These are phyloP conservation scores for Cylindrotheca closterium DNA, from an alignment of 108 stramenopile species.

Conservation along the genomic window DNA sequence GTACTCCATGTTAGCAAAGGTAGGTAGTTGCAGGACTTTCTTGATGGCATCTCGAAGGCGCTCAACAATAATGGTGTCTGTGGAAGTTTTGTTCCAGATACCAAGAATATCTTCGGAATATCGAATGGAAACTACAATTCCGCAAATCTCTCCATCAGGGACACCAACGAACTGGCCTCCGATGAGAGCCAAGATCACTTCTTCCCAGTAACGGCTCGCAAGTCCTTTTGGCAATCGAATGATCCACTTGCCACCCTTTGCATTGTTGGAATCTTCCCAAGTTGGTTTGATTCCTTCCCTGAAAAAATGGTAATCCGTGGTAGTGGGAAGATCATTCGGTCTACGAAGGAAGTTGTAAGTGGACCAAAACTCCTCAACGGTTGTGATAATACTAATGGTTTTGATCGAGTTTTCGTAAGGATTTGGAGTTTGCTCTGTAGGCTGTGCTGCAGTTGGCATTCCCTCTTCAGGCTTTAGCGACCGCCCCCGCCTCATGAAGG, in stretches of 20 bases:
- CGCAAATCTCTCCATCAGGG: slow-evolving; percentile 90
- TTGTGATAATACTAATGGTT: slow-evolving; percentile 75
- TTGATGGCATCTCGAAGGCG: slow-evolving; percentile 85
- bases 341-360: slow-evolving; percentile 88
- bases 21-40: slow-evolving; percentile 78
- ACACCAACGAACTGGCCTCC: slow-evolving; percentile 88
- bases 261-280: slow-evolving; percentile 94
- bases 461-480: slow-evolving; percentile 23
- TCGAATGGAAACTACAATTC: slow-evolving; percentile 89
- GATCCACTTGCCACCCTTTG: slow-evolving; percentile 94
- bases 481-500: slow-evolving; percentile 78
- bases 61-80: slow-evolving; percentile 69
- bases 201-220: slow-evolving; percentile 91
- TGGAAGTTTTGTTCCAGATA: slow-evolving; percentile 88
- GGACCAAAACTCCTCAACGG: slow-evolving; percentile 93
- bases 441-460: slow-evolving; percentile 26
- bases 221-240: slow-evolving; percentile 86
- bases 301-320: slow-evolving; percentile 94
- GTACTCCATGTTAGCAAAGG: slow-evolving; percentile 78
- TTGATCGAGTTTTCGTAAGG: slow-evolving; percentile 88
- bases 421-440: slow-evolving; percentile 23
- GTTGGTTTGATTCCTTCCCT: slow-evolving; percentile 94
- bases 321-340: slow-evolving; percentile 76
- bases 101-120: slow-evolving; percentile 93
- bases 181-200: slow-evolving; percentile 89